Percentiles rank a stretch among this genome's conserved stretches.
These are phyloP conservation scores for Lenzites betulinus DNA, from an alignment of 768 basidiomycete genomes.

Conservation along the genomic window DNA sequence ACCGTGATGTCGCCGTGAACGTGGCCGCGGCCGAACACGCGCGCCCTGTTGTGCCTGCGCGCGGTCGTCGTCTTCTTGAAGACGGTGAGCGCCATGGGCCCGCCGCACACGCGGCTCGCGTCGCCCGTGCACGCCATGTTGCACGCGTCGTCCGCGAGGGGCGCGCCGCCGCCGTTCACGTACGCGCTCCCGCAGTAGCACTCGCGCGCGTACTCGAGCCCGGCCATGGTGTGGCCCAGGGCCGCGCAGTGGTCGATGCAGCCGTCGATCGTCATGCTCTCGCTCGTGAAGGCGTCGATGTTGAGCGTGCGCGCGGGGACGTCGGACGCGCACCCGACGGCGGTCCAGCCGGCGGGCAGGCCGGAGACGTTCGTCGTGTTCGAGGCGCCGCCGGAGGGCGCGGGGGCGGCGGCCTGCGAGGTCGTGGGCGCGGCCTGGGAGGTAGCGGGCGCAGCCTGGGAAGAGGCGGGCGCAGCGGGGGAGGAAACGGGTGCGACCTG, in stretches of 20 bases:
- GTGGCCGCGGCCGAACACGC: constrained; percentile 21
- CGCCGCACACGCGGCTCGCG: constrained; percentile 13
- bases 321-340: constrained; percentile 25
- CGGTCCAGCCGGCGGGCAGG: constrained; percentile 21
- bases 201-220: constrained; percentile 32
- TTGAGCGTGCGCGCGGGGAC: constrained; percentile 25
- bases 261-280: constrained; percentile 30
- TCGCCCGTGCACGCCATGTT: constrained; percentile 20
- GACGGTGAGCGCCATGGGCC: constrained; percentile 19
- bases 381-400: background rate
- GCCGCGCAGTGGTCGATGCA: constrained; percentile 35
- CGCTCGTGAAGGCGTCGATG: constrained; percentile 23
- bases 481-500: background rate
- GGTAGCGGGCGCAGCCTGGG: background rate
- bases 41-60: constrained; percentile 17
- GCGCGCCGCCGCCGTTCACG: constrained; percentile 19
- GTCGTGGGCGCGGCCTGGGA: background rate
- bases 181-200: constrained; percentile 21
- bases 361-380: background rate
- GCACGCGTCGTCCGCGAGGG: constrained; percentile 14
- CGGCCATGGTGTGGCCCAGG: constrained; percentile 35
- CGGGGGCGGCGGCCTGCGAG: background rate
- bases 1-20: constrained; percentile 7
- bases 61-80: constrained; percentile 11
- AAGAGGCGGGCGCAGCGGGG: constrained; percentile 1